A percentile compares a stretch with the other conserved stretches of the same genome.
phyloP scores from a whole-genome alignment of 176 grass and related monocot species.

The Hsuehochloa calcarea region DNA sequence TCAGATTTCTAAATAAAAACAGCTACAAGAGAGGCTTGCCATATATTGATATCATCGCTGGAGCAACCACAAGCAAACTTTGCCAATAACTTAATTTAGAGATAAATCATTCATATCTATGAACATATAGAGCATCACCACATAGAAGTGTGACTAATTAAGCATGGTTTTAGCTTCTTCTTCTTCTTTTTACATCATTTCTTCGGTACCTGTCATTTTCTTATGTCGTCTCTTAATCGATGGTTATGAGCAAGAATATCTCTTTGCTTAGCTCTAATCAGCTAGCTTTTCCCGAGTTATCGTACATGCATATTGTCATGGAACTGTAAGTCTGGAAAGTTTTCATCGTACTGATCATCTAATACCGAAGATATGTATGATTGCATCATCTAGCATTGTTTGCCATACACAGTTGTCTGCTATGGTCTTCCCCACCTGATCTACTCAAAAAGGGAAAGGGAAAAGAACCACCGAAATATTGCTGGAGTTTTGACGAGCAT shows the following conservation, averaged over 20 bases:
- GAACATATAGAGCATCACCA: not conserved
- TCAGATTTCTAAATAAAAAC: not conserved
- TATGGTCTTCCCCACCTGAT: constrained; percentile 22
- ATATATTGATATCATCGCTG: not conserved
- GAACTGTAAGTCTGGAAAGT: constrained; percentile 17
- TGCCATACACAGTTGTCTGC: constrained; percentile 4
- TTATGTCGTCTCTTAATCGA: not conserved
- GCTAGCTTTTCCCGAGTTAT: not conserved
- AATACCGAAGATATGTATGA: constrained; percentile 31
- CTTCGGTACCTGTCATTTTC: not conserved
- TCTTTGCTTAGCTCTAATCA: not conserved
- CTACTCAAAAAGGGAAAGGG: constrained; percentile 4
- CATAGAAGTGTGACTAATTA: not conserved
- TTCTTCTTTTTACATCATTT: not conserved
- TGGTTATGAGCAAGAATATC: not conserved
- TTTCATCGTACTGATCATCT: not conserved
- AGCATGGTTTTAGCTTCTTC: not conserved
- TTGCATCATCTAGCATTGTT: constrained; percentile 25
- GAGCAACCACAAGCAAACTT: not conserved
- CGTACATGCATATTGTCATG: not conserved
- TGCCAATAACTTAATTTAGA: not conserved
- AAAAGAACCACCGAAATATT: not conserved
- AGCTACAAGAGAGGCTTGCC: not conserved
- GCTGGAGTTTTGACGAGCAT: not conserved
- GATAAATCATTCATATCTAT: not conserved